These are phyloP conservation scores for Polytrichum formosum DNA, from an alignment of 225 moss, liverwort and hornwort genomes.

Conservation along the genomic window DNA sequence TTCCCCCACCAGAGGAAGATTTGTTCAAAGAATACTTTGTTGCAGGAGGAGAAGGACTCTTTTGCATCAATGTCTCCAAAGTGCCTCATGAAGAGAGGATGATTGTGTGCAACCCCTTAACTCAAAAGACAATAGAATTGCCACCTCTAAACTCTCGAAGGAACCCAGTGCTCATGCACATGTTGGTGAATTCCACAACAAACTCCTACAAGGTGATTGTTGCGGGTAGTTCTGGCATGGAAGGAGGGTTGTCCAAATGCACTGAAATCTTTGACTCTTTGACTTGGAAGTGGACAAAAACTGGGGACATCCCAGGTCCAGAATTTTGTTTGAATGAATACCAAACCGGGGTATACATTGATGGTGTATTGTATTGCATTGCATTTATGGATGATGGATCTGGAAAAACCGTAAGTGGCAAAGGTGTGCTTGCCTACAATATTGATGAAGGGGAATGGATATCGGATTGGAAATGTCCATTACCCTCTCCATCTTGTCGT, in stretches of 20 bases:
- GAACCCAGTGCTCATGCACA: conserved; percentile 4
- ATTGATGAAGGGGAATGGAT: not conserved
- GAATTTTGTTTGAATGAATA: conserved; percentile 1
- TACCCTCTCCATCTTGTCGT: not conserved
- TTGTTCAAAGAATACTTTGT: not conserved
- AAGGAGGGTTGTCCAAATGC: not conserved
- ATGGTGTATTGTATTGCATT: not conserved
- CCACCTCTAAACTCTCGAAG: not conserved
- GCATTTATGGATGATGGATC: not conserved
- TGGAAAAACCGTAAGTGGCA: not conserved
- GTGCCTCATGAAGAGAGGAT: not conserved
- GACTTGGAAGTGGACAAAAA: not conserved
- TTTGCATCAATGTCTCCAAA: conserved; percentile 1
- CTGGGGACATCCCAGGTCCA: not conserved
- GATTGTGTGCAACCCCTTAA: not conserved
- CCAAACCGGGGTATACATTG: not conserved
- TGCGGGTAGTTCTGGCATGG: not conserved
- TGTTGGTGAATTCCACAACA: not conserved
- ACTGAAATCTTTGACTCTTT: not conserved
- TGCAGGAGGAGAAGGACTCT: not conserved
- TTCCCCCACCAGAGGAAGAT: not conserved
- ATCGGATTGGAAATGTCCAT: not conserved
- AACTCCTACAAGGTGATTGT: not conserved
- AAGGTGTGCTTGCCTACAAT: not conserved
- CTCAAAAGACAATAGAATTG: not conserved